A percentile compares a stretch with the other conserved stretches of the same genome.
Conservation (phyloP, 192 early-diverging fungal species). For the Helicostylum pulchrum region DNA sequence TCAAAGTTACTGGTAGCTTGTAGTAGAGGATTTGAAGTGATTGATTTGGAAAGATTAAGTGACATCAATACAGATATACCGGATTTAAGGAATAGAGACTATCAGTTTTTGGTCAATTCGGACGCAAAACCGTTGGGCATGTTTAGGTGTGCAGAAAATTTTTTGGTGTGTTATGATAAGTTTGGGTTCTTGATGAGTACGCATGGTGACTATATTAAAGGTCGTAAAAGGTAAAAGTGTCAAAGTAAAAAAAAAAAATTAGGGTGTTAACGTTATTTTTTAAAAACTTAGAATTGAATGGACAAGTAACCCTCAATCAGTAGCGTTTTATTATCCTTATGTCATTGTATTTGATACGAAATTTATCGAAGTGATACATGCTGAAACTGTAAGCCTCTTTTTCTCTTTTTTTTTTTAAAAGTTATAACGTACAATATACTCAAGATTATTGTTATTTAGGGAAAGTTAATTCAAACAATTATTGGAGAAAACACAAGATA, state of each 20-base stretch:
- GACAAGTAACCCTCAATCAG: constrained; percentile 76
- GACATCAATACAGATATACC: constrained; percentile 75
- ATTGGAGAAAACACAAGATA: constrained; percentile 18
- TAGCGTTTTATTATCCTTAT: constrained; percentile 80
- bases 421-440: neutral
- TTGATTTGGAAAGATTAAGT: constrained; percentile 73
- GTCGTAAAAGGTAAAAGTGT: constrained; percentile 6
- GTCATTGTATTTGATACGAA: constrained; percentile 84
- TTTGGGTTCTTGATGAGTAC: constrained; percentile 79
- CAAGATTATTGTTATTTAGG: neutral
- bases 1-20: constrained; percentile 84
- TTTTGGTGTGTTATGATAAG: constrained; percentile 87
- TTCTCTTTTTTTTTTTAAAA: neutral
- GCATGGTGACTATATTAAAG: constrained; percentile 43
- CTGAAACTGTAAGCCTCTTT: constrained; percentile 72
- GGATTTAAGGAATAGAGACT: constrained; percentile 69
- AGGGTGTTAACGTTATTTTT: no score
- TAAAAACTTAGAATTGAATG: constrained; percentile 47
- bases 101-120: constrained; percentile 73
- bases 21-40: constrained; percentile 89
- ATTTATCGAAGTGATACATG: constrained; percentile 87
- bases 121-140: constrained; percentile 75
- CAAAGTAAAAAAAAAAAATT: no score
- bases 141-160: constrained; percentile 71
- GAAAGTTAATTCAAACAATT: constrained; percentile 18